Conservation (phyloP, 805 yeast species). For the Saccharomycopsis oosterbeekiorum region DNA sequence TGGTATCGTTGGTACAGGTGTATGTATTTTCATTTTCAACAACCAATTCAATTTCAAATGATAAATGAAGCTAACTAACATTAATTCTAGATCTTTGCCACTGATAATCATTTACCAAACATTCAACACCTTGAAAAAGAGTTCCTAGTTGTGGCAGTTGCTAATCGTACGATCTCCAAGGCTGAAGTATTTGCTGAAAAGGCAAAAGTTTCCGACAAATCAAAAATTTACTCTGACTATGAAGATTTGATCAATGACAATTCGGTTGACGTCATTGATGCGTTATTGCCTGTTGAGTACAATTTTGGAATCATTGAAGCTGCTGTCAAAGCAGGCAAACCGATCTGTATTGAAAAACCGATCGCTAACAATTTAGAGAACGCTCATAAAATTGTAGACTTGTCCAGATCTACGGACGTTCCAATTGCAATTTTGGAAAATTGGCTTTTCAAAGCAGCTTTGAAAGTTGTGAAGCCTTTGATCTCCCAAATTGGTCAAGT, state of each 20-base stretch:
- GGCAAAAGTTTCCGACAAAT: conserved; percentile 38
- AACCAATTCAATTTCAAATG: no score
- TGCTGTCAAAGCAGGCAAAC: conserved; percentile 68
- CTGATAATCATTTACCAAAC: conserved; percentile 73
- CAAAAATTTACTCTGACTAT: conserved; percentile 47
- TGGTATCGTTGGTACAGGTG: conserved; percentile 69
- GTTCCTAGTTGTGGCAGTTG: conserved; percentile 58
- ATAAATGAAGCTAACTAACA: no score
- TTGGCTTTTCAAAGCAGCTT: conserved; percentile 67
- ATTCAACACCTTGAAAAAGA: conserved; percentile 39
- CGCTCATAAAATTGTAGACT: conserved; percentile 67
- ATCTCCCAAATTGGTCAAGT: conserved; percentile 64
- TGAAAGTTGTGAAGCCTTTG: conserved; percentile 42
- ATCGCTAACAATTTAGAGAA: conserved; percentile 78
- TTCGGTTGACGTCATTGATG: conserved; percentile 71
- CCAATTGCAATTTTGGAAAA: conserved; percentile 79
- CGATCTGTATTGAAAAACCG: conserved; percentile 82
- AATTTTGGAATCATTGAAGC: conserved; percentile 58
- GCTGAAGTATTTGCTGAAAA: conserved; percentile 68
- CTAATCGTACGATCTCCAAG: conserved; percentile 74
- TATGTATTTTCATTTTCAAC: conserved; percentile 4
- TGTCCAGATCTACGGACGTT: conserved; percentile 49
- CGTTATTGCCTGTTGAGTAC: conserved; percentile 78
- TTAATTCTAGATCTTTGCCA: conserved; percentile 59
- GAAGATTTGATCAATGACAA: conserved; percentile 60